A percentile compares a stretch with the other conserved stretches of the same genome.
phyloP scores from a whole-genome alignment of 2,329 filamentous ascomycete genomes.

The Xylaria sp. region DNA sequence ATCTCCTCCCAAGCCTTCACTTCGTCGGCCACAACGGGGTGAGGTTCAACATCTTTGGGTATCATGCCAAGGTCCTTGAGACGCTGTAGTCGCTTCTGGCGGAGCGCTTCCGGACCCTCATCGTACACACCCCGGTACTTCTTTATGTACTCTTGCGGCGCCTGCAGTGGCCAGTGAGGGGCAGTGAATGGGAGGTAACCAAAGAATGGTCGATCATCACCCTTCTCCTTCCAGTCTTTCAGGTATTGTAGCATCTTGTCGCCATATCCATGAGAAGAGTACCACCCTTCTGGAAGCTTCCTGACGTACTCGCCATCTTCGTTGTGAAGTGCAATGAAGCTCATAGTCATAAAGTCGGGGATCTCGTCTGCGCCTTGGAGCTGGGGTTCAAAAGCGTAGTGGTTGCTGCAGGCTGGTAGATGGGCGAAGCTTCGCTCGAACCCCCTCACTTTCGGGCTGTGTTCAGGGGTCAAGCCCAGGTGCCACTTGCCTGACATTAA shows the following conservation, averaged over 20 bases:
- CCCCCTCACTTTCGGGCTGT: conserved; percentile 65
- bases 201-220: conserved; percentile 62
- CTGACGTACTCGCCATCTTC: conserved; percentile 54
- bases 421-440: conserved; percentile 70
- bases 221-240: conserved; percentile 56
- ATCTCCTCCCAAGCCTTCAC: conserved; percentile 61
- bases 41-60: conserved; percentile 60
- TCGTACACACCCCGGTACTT: conserved; percentile 71
- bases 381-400: conserved; percentile 63
- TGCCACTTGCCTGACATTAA: conserved; percentile 74
- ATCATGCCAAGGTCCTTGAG: conserved; percentile 69
- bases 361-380: conserved; percentile 53
- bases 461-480: conserved; percentile 67
- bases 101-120: conserved; percentile 67
- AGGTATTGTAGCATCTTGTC: conserved; percentile 64
- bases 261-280: conserved; percentile 64
- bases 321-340: conserved; percentile 54
- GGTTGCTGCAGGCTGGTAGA: conserved; percentile 69
- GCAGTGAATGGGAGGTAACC: conserved; percentile 71
- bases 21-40: conserved; percentile 62
- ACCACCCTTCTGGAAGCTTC: conserved; percentile 62
- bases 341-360: conserved; percentile 54
- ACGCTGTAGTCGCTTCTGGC: conserved; percentile 62
- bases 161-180: conserved; percentile 72
- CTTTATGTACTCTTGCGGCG: conserved; percentile 63